Evolutionary conservation across 163 green algal species (phyloP).

Genomic region (Coccomyxa subellipsoidea): DNA sequence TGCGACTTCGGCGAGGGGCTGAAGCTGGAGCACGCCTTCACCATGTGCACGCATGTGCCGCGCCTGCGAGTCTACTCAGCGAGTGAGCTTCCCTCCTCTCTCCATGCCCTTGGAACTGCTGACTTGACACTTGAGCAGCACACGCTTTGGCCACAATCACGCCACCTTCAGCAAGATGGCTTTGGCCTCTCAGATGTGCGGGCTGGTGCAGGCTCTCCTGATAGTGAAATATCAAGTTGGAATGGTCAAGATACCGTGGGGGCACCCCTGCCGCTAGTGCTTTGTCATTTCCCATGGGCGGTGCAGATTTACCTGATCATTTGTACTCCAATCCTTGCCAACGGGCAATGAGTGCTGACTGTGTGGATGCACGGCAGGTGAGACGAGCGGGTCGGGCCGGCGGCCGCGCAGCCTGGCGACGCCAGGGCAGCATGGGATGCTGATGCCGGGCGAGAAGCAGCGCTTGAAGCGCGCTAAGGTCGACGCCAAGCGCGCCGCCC

Average conservation of each 20-base stretch:
- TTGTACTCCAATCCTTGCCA: too few relatives aligned
- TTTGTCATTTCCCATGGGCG: too few relatives aligned
- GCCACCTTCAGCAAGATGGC: too few relatives aligned
- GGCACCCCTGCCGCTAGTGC: too few relatives aligned
- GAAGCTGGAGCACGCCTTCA: background rate
- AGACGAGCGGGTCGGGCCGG: background rate
- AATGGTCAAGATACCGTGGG: too few relatives aligned
- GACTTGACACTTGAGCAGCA: too few relatives aligned
- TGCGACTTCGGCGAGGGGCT: background rate
- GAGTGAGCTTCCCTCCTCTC: background rate
- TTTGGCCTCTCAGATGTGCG: too few relatives aligned
- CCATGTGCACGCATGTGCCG: background rate
- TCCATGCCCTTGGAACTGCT: background rate
- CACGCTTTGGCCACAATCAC: too few relatives aligned
- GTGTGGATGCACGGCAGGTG: background rate
- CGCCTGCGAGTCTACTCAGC: background rate
- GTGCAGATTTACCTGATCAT: too few relatives aligned
- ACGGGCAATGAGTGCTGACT: too few relatives aligned
- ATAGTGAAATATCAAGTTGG: too few relatives aligned
- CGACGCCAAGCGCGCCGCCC: slow-evolving; percentile 38
- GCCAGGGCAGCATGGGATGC: slow-evolving; percentile 10
- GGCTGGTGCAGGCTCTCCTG: too few relatives aligned
- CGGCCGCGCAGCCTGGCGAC: slow-evolving; percentile 20
- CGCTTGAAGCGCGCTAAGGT: slow-evolving; percentile 28
- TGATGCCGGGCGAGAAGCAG: slow-evolving; percentile 37